Percentiles rank a stretch among this genome's conserved stretches.
These are phyloP conservation scores for Forsythia suspensa DNA, from an alignment of 257 asterid species.

Conservation along the genomic window DNA sequence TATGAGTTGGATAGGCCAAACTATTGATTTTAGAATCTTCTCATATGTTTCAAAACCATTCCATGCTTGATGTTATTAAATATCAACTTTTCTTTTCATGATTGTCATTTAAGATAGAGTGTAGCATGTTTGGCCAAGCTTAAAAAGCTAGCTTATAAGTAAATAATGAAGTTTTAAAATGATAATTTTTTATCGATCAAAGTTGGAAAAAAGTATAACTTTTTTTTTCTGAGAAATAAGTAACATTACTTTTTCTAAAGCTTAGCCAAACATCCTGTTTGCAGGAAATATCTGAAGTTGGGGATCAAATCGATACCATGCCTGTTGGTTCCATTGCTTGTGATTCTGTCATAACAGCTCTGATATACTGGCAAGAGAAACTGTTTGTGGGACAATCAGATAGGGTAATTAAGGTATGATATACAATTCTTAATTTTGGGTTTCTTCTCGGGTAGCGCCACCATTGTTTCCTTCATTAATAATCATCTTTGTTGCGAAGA, in stretches of 20 bases:
- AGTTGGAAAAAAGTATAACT: no score
- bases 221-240: not conserved
- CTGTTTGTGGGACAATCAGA: constrained; percentile 76
- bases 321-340: constrained; percentile 55
- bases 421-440: not conserved
- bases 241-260: not conserved
- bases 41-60: no score
- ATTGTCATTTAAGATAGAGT: no score
- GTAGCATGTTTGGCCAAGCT: no score
- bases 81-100: no score
- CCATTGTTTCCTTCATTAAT: not conserved
- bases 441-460: not conserved
- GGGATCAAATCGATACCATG: constrained; percentile 36
- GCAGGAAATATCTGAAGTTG: constrained; percentile 60
- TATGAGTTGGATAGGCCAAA: no score
- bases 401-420: constrained; percentile 54
- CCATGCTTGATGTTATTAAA: no score
- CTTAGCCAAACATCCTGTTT: not conserved
- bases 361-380: constrained; percentile 67
- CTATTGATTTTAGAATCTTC: no score
- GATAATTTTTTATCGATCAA: no score
- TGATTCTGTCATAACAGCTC: constrained; percentile 57
- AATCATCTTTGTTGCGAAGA: not conserved
- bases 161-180: no score
- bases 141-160: no score